phyloP scores from a whole-genome alignment of 306 rosid genomes.

The Gastrolobium villosum region DNA sequence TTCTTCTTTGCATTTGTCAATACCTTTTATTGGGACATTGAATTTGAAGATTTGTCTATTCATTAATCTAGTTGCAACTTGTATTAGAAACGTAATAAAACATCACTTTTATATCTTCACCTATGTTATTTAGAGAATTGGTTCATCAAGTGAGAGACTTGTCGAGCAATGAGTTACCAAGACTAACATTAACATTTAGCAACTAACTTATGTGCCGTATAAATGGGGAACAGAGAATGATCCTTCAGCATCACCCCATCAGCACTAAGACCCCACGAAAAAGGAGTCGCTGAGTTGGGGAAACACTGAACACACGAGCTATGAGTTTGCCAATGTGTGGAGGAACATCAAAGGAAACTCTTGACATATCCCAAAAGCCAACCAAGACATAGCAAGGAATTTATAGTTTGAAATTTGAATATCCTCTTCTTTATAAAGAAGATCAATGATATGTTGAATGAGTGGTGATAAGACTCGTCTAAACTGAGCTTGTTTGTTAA shows the following conservation, averaged over 20 bases:
- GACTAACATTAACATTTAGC: not conserved
- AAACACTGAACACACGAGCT: conserved; percentile 31
- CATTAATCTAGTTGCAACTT: too few species aligned
- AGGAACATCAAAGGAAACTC: conserved; percentile 34
- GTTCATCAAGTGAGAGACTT: not conserved
- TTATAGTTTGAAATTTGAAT: too few species aligned
- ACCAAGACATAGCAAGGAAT: not conserved
- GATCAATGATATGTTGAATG: too few species aligned
- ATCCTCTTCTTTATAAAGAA: too few species aligned
- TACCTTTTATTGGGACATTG: not conserved
- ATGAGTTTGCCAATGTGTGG: conserved; percentile 14
- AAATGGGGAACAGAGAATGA: conserved; percentile 18
- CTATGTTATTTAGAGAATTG: too few species aligned
- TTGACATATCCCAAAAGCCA: conserved; percentile 41
- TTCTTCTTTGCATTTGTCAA: not conserved
- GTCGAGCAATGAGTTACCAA: not conserved
- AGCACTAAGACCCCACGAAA: conserved; percentile 27
- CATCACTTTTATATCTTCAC: too few species aligned
- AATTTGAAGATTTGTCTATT: not conserved
- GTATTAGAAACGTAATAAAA: too few species aligned
- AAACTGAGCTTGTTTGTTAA: too few species aligned
- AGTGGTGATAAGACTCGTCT: too few species aligned
- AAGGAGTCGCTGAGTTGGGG: conserved; percentile 37
- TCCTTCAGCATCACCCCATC: not conserved
- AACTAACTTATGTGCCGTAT: conserved; percentile 24